These are phyloP conservation scores for Cryptosporidium canis DNA, from an alignment of 169 alveolate genomes.

Conservation along the genomic window DNA sequence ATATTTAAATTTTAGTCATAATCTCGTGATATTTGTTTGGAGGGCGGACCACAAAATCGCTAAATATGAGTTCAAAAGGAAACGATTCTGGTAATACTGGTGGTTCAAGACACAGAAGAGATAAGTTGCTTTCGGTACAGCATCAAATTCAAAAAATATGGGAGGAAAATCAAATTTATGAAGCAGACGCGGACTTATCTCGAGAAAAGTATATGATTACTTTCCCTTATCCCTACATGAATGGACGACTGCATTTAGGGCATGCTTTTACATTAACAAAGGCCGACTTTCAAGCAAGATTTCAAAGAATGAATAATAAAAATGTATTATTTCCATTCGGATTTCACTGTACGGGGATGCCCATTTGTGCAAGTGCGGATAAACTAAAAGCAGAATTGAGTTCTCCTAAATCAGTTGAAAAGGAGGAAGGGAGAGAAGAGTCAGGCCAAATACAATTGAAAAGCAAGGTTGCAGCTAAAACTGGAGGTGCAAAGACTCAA, in stretches of 20 bases:
- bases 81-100: constrained; percentile 11
- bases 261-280: constrained; percentile 97
- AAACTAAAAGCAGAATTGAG: constrained; percentile 87
- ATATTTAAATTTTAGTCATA: not conserved
- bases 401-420: not conserved
- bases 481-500: constrained; percentile 86
- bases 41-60: not conserved
- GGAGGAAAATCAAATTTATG: constrained; percentile 87
- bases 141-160: constrained; percentile 86
- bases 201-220: constrained; percentile 92
- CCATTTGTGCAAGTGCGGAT: constrained; percentile 97
- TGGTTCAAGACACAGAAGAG: constrained; percentile 80
- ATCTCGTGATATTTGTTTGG: not conserved
- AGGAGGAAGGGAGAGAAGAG: constrained; percentile 38
- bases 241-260: constrained; percentile 98
- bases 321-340: constrained; percentile 97
- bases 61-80: constrained; percentile 17
- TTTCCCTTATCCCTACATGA: constrained; percentile 99
- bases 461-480: constrained; percentile 87
- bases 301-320: constrained; percentile 93
- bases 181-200: constrained; percentile 85
- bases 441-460: constrained; percentile 77
- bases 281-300: constrained; percentile 97
- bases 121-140: constrained; percentile 88
- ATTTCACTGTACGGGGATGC: constrained; percentile 99